phyloP scores from a whole-genome alignment of 2,329 filamentous ascomycete species.

The Trichoderma breve region DNA sequence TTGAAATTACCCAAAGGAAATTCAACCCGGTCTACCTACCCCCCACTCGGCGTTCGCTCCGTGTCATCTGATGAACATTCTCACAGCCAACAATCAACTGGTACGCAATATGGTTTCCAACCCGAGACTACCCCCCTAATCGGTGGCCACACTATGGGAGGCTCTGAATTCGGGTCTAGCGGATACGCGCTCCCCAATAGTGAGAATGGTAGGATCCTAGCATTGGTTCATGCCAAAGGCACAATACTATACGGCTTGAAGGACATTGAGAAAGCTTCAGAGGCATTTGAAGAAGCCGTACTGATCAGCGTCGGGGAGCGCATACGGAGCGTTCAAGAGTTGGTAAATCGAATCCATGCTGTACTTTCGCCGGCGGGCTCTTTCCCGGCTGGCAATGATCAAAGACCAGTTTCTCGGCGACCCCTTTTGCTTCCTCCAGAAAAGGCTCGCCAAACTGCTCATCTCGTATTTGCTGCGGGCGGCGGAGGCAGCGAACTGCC shows the following conservation, averaged over 20 bases:
- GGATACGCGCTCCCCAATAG: conserved; percentile 80
- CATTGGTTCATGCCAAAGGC: conserved; percentile 96
- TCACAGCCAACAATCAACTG: not conserved
- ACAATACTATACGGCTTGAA: conserved; percentile 94
- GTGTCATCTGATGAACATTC: not conserved
- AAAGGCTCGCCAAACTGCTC: conserved; percentile 77
- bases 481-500: conserved; percentile 70
- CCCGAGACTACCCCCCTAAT: not conserved
- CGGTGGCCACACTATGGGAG: conserved; percentile 23
- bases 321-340: conserved; percentile 67
- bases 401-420: conserved; percentile 21
- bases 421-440: conserved; percentile 82
- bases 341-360: conserved; percentile 75
- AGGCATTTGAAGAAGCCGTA: conserved; percentile 92
- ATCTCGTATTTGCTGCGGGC: conserved; percentile 72
- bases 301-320: conserved; percentile 77
- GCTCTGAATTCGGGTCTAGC: conserved; percentile 36
- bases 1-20: conserved; percentile 47
- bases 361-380: conserved; percentile 53
- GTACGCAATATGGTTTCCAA: not conserved
- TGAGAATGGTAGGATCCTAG: conserved; percentile 89
- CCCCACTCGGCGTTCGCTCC: not conserved
- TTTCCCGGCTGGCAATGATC: conserved; percentile 19
- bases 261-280: conserved; percentile 74
- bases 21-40: not conserved